Evolutionary conservation across 208 protist genomes (phyloP).

Genomic region (Wallacemonas sp.): DNA sequence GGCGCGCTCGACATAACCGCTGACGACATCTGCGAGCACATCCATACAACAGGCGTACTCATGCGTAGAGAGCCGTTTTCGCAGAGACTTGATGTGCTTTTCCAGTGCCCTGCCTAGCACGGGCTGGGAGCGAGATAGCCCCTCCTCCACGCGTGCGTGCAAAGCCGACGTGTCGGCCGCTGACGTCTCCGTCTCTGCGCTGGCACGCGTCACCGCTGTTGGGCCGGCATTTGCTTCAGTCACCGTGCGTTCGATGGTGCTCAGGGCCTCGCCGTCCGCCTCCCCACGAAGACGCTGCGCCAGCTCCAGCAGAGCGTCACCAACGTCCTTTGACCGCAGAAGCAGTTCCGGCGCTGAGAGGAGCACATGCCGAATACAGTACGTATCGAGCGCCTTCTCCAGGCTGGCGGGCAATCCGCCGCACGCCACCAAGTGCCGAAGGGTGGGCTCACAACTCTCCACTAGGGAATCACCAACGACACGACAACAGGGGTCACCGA

Average conservation of each 20-base stretch:
- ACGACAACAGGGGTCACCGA: conserved; percentile 35
- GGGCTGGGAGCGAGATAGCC: no score
- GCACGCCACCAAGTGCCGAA: conserved; percentile 22
- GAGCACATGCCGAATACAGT: conserved; percentile 50
- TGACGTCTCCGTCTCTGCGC: no score
- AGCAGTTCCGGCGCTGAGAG: conserved; percentile 39
- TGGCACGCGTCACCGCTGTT: no score
- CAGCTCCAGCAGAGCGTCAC: conserved; percentile 24
- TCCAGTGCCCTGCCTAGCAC: background rate
- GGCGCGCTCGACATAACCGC: conserved; percentile 36
- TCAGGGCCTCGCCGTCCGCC: background rate
- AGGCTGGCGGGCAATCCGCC: conserved; percentile 27
- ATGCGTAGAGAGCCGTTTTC: conserved; percentile 12
- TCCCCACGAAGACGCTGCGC: conserved; percentile 20
- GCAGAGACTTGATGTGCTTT: conserved; percentile 3
- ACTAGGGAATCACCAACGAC: conserved; percentile 42
- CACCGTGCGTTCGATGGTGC: background rate
- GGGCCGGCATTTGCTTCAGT: no score
- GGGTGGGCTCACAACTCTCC: conserved; percentile 21
- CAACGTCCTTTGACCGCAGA: conserved; percentile 22
- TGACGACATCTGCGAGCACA: conserved; percentile 39
- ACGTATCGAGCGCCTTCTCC: conserved; percentile 43
- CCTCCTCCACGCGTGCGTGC: no score
- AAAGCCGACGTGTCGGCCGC: background rate
- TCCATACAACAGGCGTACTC: conserved; percentile 30